These are phyloP conservation scores for Poronia punctata DNA, from an alignment of 495 filamentous ascomycete genomes.

Conservation along the genomic window DNA sequence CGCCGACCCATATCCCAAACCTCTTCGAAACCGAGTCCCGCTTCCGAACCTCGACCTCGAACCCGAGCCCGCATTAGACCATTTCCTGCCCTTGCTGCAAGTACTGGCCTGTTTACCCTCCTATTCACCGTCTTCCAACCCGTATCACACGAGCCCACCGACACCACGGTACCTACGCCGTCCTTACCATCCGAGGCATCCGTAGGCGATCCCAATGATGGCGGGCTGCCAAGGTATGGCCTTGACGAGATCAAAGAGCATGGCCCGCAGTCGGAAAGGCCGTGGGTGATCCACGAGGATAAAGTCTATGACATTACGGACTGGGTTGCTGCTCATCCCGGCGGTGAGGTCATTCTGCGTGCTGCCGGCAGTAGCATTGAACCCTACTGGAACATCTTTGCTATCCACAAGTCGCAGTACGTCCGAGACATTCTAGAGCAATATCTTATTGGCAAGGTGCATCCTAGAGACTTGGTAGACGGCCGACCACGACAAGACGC, in stretches of 20 bases:
- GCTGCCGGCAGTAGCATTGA: constrained; percentile 51
- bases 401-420: constrained; percentile 50
- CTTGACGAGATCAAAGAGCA: constrained; percentile 44
- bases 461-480: constrained; percentile 44
- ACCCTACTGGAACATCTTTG: constrained; percentile 58
- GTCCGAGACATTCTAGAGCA: constrained; percentile 51
- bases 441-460: constrained; percentile 48
- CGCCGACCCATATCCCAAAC: constrained; percentile 10
- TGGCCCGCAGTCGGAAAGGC: constrained; percentile 33
- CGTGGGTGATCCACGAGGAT: constrained; percentile 46
- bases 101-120: constrained; percentile 19
- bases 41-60: not conserved
- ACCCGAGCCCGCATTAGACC: constrained; percentile 12
- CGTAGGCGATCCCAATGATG: constrained; percentile 17
- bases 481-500: constrained; percentile 35
- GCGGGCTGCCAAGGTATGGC: constrained; percentile 37
- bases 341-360: constrained; percentile 53
- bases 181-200: constrained; percentile 10
- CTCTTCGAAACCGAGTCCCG: constrained; percentile 1
- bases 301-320: constrained; percentile 56
- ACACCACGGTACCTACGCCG: constrained; percentile 3
- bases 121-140: constrained; percentile 19
- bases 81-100: constrained; percentile 17
- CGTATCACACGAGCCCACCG: constrained; percentile 13
- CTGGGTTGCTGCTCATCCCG: constrained; percentile 51